Base-by-base conservation (phyloP, 495 filamentous ascomycete genomes). In the Viridothelium virens region DNA sequence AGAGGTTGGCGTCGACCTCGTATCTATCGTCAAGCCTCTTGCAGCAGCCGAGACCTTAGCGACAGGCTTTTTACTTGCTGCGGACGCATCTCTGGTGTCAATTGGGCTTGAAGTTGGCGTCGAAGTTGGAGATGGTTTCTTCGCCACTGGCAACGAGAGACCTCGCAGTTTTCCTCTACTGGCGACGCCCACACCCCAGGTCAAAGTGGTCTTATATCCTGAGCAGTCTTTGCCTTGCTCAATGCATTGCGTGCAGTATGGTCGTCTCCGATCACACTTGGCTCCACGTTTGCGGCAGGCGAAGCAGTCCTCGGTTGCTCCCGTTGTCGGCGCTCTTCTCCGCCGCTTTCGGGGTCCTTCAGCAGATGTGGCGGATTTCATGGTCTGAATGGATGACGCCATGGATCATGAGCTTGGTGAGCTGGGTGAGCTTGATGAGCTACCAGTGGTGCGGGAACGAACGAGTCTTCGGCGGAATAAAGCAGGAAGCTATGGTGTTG, bases 151-250 rank as follows among this genome's bases (percentile, higher is more conserved):
- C 33, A 95, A 79, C 53, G 92, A 89, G 66, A 96, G 77, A 16
- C 94, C 94, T 62, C 94, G 84, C 66, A 98, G 84, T 80, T 98
- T 98, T 67, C 94, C 94, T 69, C 94, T 87, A 75, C 93, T 97
- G 47, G 94, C 94, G 68, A 98, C 94, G 34, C 94, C 94, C 44
- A 98, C 89, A 12, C 93, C 94, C 94, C 94, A 98, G 44, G 94
- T 98, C 79, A 98, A 84, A 61, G 92, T 91, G 31, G 94, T 97
- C 79, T 95, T 94, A 81, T 98, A 98, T 67, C 94, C 94, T 53
- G 90, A 91, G 80, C 94, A 98, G 75, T 96, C 91, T 73, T 91
- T 93, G 65, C 91, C 90, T 66, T 88, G 79, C 65, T 96, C 92
- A 62, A 98, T 83, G 77, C 94, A 98, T 75, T 91, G 92, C 56